phyloP scores from a whole-genome alignment of 495 filamentous ascomycete species.

The Thermothielavioides terrestris region DNA sequence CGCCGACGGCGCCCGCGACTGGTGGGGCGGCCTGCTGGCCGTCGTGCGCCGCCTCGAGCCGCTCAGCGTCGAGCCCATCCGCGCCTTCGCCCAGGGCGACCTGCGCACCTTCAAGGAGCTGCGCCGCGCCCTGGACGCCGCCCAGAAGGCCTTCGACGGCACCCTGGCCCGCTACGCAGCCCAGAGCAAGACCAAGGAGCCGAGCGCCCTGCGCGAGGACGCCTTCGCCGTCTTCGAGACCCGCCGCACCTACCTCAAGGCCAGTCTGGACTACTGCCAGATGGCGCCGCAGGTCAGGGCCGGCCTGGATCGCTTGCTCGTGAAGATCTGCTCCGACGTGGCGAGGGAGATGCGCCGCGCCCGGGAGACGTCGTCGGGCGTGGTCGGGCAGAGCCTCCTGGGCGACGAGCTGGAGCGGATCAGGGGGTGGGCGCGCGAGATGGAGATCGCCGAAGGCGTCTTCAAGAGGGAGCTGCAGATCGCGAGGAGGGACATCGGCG shows the following conservation, averaged over 20 bases:
- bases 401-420: constrained; percentile 79
- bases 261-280: constrained; percentile 87
- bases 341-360: constrained; percentile 60
- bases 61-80: constrained; percentile 71
- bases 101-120: constrained; percentile 56
- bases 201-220: constrained; percentile 83
- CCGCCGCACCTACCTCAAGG: constrained; percentile 80
- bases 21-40: constrained; percentile 68
- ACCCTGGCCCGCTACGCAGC: constrained; percentile 68
- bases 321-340: constrained; percentile 74
- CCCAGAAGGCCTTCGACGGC: constrained; percentile 75
- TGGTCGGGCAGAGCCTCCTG: constrained; percentile 49
- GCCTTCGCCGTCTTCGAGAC: constrained; percentile 95
- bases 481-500: constrained; percentile 76
- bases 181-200: constrained; percentile 88
- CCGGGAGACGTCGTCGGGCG: not conserved
- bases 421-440: constrained; percentile 82
- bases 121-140: constrained; percentile 61
- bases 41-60: constrained; percentile 66
- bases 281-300: constrained; percentile 73
- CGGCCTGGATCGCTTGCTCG: constrained; percentile 75
- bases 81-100: constrained; percentile 65
- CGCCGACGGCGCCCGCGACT: constrained; percentile 75
- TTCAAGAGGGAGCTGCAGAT: constrained; percentile 71
- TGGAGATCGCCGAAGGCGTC: constrained; percentile 71